phyloP scores from a whole-genome alignment of 2,329 filamentous ascomycete genomes.

The Ophiostoma perfectum region DNA sequence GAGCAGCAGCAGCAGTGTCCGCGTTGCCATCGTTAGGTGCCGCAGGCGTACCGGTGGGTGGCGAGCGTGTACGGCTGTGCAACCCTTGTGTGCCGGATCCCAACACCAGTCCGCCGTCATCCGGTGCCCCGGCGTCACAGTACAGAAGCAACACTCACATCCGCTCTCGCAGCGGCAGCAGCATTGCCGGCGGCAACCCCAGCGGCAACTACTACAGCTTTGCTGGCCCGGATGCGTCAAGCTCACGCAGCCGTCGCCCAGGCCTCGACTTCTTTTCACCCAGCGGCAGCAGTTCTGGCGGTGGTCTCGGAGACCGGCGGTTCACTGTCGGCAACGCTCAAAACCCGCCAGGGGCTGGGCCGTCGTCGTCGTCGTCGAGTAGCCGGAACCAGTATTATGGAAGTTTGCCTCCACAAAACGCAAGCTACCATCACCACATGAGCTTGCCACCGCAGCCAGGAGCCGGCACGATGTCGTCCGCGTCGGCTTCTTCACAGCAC shows the following conservation, averaged over 20 bases:
- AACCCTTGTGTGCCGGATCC: slow-evolving; percentile 59
- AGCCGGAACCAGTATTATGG: not conserved
- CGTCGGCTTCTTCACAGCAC: not conserved
- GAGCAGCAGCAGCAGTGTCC: not conserved
- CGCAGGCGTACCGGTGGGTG: slow-evolving; percentile 40
- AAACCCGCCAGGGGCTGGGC: too few relatives aligned
- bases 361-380: not conserved
- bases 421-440: not conserved
- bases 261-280: not conserved
- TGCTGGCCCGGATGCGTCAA: too few relatives aligned
- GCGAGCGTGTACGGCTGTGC: slow-evolving; percentile 55
- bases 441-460: too few relatives aligned
- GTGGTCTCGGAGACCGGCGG: not conserved
- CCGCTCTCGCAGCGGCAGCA: slow-evolving; percentile 16
- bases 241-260: slow-evolving; percentile 28
- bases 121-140: too few relatives aligned
- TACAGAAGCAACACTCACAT: not conserved
- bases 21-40: not conserved
- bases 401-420: not conserved
- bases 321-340: not conserved
- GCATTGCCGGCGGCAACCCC: not conserved
- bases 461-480: too few relatives aligned
- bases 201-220: too few relatives aligned
- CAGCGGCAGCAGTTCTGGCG: not conserved
- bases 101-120: slow-evolving; percentile 49